Evolutionary conservation across 176 grass and related monocot species (phyloP).

Genomic region (Musa schizocarpa): DNA sequence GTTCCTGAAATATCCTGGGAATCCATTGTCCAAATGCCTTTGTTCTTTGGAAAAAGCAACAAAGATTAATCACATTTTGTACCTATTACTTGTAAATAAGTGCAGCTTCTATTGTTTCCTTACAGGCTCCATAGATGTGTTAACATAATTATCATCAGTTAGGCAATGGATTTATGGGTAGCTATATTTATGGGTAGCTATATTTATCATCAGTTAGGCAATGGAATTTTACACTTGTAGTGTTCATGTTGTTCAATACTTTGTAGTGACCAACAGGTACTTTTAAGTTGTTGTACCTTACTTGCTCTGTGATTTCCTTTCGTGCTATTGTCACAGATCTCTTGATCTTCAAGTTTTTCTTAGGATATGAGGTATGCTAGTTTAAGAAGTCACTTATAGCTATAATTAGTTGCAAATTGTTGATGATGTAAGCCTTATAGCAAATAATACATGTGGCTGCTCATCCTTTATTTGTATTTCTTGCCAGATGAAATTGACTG

Average conservation of each 20-base stretch:
- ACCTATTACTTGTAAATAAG: neutral
- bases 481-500: neutral
- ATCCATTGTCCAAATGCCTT: neutral
- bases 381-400: neutral
- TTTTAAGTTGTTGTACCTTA: too few relatives aligned
- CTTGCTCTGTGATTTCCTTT: neutral
- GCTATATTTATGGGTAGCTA: too few relatives aligned
- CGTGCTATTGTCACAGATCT: neutral
- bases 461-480: neutral
- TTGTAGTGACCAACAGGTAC: too few relatives aligned
- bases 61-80: neutral
- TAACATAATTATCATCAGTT: neutral
- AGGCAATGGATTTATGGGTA: neutral
- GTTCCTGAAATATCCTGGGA: neutral
- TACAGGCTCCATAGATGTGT: too few relatives aligned
- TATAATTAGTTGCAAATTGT: too few relatives aligned
- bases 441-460: neutral
- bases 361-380: neutral
- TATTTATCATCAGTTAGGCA: neutral
- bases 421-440: neutral
- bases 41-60: neutral
- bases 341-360: neutral
- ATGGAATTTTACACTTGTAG: neutral
- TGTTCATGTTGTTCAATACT: neutral
- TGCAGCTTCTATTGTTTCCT: neutral